phyloP scores from a whole-genome alignment of 1,284 basidiomycete species.

The Peniophora sp. region DNA sequence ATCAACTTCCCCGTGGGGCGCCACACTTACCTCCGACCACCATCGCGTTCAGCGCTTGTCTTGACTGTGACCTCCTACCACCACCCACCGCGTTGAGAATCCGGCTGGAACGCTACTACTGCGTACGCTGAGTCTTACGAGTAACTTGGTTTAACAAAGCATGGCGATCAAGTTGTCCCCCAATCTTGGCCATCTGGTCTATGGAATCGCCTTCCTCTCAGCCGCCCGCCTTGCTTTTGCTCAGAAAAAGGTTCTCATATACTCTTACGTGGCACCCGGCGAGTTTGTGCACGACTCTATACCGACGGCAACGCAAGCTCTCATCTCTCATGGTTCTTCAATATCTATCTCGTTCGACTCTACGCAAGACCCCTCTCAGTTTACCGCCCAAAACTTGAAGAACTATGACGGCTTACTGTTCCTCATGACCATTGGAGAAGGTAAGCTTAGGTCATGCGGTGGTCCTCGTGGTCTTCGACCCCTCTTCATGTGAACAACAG shows the following conservation, averaged over 20 bases:
- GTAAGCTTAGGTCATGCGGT: constrained; percentile 21
- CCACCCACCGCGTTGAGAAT: no score
- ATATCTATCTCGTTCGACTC: constrained; percentile 51
- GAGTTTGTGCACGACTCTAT: constrained; percentile 71
- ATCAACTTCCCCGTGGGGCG: no score
- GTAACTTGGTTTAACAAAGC: no score
- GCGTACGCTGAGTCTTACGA: no score
- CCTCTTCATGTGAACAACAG: constrained; percentile 24
- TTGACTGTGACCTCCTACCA: no score
- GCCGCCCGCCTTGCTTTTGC: neutral
- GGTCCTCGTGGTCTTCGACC: neutral
- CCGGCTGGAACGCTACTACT: no score
- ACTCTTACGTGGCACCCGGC: constrained; percentile 35
- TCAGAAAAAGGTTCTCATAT: constrained; percentile 34
- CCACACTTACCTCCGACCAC: no score
- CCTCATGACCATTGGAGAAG: constrained; percentile 63
- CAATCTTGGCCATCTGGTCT: no score
- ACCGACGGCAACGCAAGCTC: constrained; percentile 55
- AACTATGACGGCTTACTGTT: constrained; percentile 66
- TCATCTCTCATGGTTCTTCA: constrained; percentile 34
- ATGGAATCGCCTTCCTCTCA: no score
- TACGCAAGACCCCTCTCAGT: constrained; percentile 55
- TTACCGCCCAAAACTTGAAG: constrained; percentile 47
- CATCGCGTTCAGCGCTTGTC: no score
- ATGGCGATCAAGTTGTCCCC: no score